Percentiles rank a stretch among this genome's conserved stretches.
Conservation (phyloP, 768 basidiomycete species). For the Auriculariales sp. region DNA sequence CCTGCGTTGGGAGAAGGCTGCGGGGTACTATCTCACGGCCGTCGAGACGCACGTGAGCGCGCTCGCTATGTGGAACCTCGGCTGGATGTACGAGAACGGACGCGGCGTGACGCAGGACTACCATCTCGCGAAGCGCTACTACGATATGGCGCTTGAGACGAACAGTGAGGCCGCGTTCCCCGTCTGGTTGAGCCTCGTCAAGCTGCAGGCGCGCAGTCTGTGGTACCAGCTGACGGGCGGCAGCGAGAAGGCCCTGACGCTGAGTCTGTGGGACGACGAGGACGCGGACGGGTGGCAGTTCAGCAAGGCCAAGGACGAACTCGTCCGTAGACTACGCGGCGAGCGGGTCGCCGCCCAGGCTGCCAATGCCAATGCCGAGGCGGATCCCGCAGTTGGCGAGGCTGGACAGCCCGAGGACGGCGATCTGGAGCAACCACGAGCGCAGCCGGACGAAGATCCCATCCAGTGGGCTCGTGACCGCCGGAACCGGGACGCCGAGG, state of each 20-base stretch:
- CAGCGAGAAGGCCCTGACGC: constrained; percentile 38
- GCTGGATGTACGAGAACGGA: constrained; percentile 99
- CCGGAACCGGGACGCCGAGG: constrained; percentile 51
- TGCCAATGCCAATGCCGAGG: constrained; percentile 2
- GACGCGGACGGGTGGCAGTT: constrained; percentile 70
- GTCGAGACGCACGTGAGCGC: constrained; percentile 87
- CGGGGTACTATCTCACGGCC: constrained; percentile 86
- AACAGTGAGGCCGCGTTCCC: constrained; percentile 84
- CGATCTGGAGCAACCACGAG: constrained; percentile 9
- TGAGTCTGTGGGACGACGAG: constrained; percentile 17
- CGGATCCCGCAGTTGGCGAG: not conserved
- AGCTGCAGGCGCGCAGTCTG: constrained; percentile 68
- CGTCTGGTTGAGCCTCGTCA: constrained; percentile 65
- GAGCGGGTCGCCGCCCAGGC: constrained; percentile 16
- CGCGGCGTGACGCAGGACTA: constrained; percentile 88
- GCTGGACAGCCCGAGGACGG: constrained; percentile 41
- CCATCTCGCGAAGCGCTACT: constrained; percentile 91
- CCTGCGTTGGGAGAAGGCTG: constrained; percentile 73
- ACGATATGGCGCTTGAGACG: constrained; percentile 78
- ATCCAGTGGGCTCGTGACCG: constrained; percentile 65
- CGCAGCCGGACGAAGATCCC: not conserved
- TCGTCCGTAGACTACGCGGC: constrained; percentile 37
- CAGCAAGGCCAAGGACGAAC: constrained; percentile 71
- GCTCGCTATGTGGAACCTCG: constrained; percentile 94
- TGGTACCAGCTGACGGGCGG: constrained; percentile 73